Percentiles rank a stretch among this genome's conserved stretches.
phyloP scores from a whole-genome alignment of 176 grass and related monocot genomes.

The Zea mays region DNA sequence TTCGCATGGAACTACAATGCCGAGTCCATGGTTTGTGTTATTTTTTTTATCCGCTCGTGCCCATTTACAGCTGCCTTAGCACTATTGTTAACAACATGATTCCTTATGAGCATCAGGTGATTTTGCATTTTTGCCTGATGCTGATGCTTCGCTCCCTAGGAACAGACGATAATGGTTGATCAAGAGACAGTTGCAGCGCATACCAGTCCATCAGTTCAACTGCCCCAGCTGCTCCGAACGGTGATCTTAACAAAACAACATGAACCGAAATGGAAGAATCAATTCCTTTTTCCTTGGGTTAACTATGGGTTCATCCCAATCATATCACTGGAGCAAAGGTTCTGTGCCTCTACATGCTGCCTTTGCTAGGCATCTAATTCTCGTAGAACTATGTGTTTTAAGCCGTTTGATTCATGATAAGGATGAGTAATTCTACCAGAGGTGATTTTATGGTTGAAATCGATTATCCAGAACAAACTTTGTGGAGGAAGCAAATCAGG shows the following conservation, averaged over 20 bases:
- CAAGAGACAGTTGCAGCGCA: neutral
- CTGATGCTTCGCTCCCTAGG: neutral
- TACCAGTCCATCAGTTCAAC: neutral
- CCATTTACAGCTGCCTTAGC: too few relatives aligned
- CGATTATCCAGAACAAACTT: too few relatives aligned
- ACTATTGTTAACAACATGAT: too few relatives aligned
- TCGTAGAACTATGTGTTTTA: neutral
- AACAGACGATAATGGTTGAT: neutral
- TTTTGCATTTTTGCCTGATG: neutral
- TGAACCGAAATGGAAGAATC: neutral
- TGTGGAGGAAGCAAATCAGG: too few relatives aligned
- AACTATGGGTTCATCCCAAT: neutral
- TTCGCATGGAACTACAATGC: too few relatives aligned
- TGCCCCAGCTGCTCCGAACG: neutral
- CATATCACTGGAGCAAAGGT: neutral
- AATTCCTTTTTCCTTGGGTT: neutral
- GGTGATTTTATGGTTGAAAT: neutral
- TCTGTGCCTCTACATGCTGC: slow-evolving; percentile 3
- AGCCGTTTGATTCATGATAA: neutral
- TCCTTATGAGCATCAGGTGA: neutral
- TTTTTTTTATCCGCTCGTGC: too few relatives aligned
- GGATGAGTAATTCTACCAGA: neutral
- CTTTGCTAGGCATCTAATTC: slow-evolving; percentile 8
- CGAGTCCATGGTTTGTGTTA: too few relatives aligned
- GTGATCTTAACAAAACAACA: neutral